Conservation (phyloP, 139 green algal species). For the Micromonas commoda region DNA sequence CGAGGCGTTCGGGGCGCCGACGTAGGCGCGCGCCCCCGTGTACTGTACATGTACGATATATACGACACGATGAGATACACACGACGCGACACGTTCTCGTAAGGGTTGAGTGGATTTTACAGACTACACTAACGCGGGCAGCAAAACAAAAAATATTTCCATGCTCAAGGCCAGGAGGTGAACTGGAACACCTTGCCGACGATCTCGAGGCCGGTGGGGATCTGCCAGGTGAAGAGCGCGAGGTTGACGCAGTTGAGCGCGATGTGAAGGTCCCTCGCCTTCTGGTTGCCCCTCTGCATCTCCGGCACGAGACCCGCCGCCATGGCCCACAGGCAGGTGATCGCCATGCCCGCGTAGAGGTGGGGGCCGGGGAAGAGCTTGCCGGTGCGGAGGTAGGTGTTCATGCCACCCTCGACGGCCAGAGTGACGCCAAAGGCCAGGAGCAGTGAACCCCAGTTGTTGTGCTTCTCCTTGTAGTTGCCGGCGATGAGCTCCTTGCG, state of each 20-base stretch:
- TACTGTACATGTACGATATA: no score
- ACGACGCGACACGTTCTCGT: no score
- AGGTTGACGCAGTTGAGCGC: constrained; percentile 81
- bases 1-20: no score
- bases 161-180: constrained; percentile 53
- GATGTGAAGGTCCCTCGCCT: constrained; percentile 82
- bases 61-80: no score
- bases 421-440: constrained; percentile 77
- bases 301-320: constrained; percentile 80
- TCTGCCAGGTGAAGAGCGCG: constrained; percentile 76
- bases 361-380: constrained; percentile 98
- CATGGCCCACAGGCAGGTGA: constrained; percentile 83
- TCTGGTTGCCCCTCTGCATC: constrained; percentile 96
- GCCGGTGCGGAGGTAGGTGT: constrained; percentile 88
- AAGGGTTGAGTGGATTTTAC: no score
- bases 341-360: constrained; percentile 85
- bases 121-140: no score
- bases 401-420: constrained; percentile 74
- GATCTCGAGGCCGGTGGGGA: constrained; percentile 93
- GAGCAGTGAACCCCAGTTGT: constrained; percentile 69
- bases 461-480: constrained; percentile 78
- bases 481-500: constrained; percentile 79
- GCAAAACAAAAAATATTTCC: neutral
- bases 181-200: constrained; percentile 86
- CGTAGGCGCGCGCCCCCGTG: no score